These are phyloP conservation scores for Cyanidium caldarium DNA, from an alignment of 23 red algal species.

Conservation along the genomic window DNA sequence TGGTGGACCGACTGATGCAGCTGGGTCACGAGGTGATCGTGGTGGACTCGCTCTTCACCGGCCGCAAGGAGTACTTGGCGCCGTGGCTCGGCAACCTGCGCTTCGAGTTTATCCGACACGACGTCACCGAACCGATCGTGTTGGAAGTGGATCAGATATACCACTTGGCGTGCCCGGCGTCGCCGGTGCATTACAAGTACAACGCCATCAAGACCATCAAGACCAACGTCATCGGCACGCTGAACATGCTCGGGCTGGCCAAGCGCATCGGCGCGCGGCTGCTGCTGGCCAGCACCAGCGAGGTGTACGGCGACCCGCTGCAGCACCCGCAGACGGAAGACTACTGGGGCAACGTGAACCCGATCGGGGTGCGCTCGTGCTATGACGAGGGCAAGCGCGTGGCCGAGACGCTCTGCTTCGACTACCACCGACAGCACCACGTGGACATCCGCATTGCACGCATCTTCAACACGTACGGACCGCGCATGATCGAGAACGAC, in stretches of 20 bases:
- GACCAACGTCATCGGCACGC: constrained; percentile 83
- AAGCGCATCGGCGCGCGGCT: constrained; percentile 86
- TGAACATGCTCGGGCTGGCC: constrained; percentile 93
- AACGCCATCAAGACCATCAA: constrained; percentile 99
- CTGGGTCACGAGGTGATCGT: constrained; percentile 96
- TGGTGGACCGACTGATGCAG: constrained; percentile 93
- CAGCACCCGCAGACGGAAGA: constrained; percentile 88
- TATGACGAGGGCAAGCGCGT: constrained; percentile 98
- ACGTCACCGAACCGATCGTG: constrained; percentile 76
- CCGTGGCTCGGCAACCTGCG: constrained; percentile 51
- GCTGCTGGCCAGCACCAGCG: constrained; percentile 77
- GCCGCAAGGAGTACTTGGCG: constrained; percentile 70
- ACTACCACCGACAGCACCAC: constrained; percentile 94
- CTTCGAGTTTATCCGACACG: constrained; percentile 98
- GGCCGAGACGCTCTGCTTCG: constrained; percentile 78
- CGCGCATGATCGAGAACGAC: constrained; percentile 95
- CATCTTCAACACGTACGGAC: constrained; percentile 99
- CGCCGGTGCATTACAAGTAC: constrained; percentile 99
- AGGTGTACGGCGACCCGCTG: constrained; percentile 97
- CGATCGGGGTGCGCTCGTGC: constrained; percentile 83
- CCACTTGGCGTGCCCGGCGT: constrained; percentile 92
- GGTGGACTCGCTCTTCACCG: constrained; percentile 87
- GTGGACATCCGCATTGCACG: constrained; percentile 92
- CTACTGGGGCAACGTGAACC: constrained; percentile 99
- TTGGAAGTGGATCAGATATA: constrained; percentile 96